Conservation (phyloP, 192 early-diverging fungal species). For the Umbelopsis sp. region DNA sequence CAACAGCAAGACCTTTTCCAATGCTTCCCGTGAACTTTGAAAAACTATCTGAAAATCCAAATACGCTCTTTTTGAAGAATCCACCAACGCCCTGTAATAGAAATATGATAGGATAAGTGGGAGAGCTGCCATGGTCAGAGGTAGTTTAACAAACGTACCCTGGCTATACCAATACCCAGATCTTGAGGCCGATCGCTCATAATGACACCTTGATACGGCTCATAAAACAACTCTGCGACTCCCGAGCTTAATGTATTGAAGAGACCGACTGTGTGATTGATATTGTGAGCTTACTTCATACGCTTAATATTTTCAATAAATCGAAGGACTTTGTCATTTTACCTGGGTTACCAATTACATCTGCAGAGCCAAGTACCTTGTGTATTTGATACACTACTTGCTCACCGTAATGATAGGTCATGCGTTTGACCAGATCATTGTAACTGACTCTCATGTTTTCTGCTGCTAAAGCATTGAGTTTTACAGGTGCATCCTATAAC, state of each 20-base stretch:
- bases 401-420: conserved; percentile 75
- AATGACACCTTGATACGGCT: conserved; percentile 87
- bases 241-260: conserved; percentile 88
- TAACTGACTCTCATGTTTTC: conserved; percentile 74
- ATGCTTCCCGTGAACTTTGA: conserved; percentile 85
- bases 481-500: conserved; percentile 69
- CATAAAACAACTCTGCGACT: conserved; percentile 89
- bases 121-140: not conserved
- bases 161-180: conserved; percentile 81
- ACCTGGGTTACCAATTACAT: conserved; percentile 77
- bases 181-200: conserved; percentile 85
- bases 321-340: not conserved
- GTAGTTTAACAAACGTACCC: conserved; percentile 26
- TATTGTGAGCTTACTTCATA: not conserved
- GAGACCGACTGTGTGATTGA: conserved; percentile 67
- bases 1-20: conserved; percentile 84
- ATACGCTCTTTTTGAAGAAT: conserved; percentile 83
- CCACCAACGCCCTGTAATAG: conserved; percentile 54
- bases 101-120: not conserved
- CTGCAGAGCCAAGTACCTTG: conserved; percentile 78
- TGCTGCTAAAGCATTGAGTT: conserved; percentile 76
- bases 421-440: conserved; percentile 63
- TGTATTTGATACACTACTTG: conserved; percentile 76
- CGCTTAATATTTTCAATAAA: not conserved
- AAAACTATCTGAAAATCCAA: conserved; percentile 84